Conservation (phyloP, 176 grass and related monocot genomes). For the Sorghum bicolor region DNA sequence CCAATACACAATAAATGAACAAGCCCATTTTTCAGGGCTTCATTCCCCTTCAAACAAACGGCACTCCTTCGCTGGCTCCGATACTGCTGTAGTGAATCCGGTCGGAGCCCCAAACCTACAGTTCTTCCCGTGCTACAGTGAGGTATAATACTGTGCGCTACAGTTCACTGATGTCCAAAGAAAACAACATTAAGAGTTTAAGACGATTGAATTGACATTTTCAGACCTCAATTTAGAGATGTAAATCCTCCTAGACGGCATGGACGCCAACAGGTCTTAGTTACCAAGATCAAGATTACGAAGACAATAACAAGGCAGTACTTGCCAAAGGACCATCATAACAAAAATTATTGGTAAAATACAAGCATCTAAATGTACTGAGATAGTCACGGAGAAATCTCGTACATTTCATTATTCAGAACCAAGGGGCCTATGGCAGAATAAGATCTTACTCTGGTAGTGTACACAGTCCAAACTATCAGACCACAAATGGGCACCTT, state of each 20-base stretch:
- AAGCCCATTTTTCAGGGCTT: too few species aligned
- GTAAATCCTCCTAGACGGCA: background rate
- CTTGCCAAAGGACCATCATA: background rate
- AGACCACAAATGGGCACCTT: background rate
- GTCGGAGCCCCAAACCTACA: too few species aligned
- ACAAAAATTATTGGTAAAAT: background rate
- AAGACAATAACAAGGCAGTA: background rate
- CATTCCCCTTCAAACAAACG: too few species aligned
- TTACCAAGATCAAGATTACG: background rate
- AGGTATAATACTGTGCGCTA: too few species aligned
- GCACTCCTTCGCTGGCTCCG: too few species aligned
- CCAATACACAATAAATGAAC: too few species aligned
- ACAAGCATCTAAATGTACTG: background rate
- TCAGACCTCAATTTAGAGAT: background rate
- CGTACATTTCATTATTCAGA: slow-evolving; percentile 33
- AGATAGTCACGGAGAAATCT: too few species aligned
- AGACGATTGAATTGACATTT: background rate
- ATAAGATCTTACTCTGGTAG: background rate
- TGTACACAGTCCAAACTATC: slow-evolving; percentile 1
- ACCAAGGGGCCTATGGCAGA: background rate
- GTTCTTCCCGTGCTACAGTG: background rate
- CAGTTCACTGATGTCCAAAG: too few species aligned
- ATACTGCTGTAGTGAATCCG: too few species aligned
- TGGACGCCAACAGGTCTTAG: background rate
- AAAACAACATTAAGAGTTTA: too few species aligned